phyloP scores from a whole-genome alignment of 805 yeast species.

The Candida tibetensis region DNA sequence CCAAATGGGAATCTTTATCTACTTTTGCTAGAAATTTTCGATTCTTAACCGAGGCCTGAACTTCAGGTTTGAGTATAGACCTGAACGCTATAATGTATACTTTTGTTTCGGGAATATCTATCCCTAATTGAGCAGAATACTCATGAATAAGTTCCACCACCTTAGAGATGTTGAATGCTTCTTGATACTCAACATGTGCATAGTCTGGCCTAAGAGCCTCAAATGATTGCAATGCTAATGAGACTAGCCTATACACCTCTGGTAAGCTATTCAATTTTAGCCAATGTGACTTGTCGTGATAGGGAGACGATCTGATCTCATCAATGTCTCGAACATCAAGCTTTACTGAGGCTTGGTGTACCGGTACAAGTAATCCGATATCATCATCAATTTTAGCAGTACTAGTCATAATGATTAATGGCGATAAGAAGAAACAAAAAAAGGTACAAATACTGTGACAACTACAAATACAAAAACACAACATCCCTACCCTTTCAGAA shows the following conservation, averaged over 20 bases:
- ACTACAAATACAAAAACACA: too few relatives aligned
- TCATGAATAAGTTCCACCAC: constrained; percentile 16
- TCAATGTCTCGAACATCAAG: constrained; percentile 5
- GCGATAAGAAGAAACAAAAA: too few relatives aligned
- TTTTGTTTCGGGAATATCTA: constrained; percentile 12
- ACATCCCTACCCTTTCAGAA: too few relatives aligned
- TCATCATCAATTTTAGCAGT: constrained; percentile 14
- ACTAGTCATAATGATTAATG: neutral
- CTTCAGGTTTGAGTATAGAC: constrained; percentile 26
- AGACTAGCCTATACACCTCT: constrained; percentile 20
- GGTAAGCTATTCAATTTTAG: constrained; percentile 22
- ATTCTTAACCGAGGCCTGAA: constrained; percentile 20
- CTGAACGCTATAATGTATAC: constrained; percentile 35
- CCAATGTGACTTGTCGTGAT: constrained; percentile 23
- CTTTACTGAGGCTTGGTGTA: constrained; percentile 7
- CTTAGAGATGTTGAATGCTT: constrained; percentile 26
- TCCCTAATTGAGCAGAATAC: constrained; percentile 10
- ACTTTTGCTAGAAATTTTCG: constrained; percentile 24
- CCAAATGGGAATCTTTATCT: constrained; percentile 32
- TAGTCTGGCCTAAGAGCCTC: constrained; percentile 15
- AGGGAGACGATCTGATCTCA: constrained; percentile 29
- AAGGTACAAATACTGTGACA: too few relatives aligned
- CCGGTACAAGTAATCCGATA: constrained; percentile 13
- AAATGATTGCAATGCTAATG: constrained; percentile 30
- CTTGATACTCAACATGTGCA: constrained; percentile 22